These are phyloP conservation scores for Lantana camara DNA, from an alignment of 257 asterid species.

Conservation along the genomic window DNA sequence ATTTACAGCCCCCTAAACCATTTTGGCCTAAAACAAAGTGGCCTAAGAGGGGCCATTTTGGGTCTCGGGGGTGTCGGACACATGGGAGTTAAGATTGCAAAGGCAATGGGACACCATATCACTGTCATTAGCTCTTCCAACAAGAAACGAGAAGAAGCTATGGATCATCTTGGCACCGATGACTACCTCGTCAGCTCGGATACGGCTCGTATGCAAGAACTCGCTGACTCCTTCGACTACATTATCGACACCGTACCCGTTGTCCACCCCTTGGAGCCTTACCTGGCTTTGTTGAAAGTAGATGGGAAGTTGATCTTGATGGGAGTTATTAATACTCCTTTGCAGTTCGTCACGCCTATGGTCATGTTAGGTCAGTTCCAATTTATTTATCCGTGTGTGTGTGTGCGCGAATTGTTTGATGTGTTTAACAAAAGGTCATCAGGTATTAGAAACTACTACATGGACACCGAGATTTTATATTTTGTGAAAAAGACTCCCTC, in stretches of 20 bases:
- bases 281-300: slow-evolving; percentile 69
- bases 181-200: slow-evolving; percentile 85
- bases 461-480: no score
- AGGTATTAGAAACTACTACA: no score
- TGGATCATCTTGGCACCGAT: slow-evolving; percentile 87
- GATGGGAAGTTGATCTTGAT: slow-evolving; percentile 88
- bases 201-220: slow-evolving; percentile 49
- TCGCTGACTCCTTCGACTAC: slow-evolving; percentile 78
- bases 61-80: slow-evolving; percentile 99
- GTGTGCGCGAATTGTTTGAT: not conserved
- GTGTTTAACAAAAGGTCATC: no score
- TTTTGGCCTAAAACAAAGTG: slow-evolving; percentile 66
- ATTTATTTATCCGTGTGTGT: not conserved
- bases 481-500: no score
- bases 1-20: slow-evolving; percentile 87
- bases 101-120: slow-evolving; percentile 91
- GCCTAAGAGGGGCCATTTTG: slow-evolving; percentile 74
- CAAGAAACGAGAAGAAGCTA: slow-evolving; percentile 74
- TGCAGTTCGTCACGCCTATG: slow-evolving; percentile 81
- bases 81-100: slow-evolving; percentile 94
- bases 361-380: slow-evolving; percentile 82
- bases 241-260: slow-evolving; percentile 89
- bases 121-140: slow-evolving; percentile 88
- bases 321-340: slow-evolving; percentile 87
- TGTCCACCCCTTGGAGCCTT: slow-evolving; percentile 82